Conservation (phyloP, 176 grass and related monocot genomes). For the Avena sativa region DNA sequence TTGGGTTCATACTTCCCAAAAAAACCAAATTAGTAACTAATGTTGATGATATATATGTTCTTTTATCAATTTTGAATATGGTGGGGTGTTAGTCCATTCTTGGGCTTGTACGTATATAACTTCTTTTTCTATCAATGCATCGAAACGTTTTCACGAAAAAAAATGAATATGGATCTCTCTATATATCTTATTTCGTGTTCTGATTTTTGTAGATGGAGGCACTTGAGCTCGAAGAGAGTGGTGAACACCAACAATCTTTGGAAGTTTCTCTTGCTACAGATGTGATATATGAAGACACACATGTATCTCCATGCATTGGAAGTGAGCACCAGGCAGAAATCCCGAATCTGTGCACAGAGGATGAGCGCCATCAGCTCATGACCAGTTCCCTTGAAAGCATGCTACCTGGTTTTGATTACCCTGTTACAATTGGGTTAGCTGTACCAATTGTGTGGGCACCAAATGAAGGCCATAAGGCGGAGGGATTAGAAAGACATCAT, state of each 20-base stretch:
- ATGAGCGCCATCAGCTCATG: constrained; percentile 39
- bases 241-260: constrained; percentile 45
- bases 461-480: constrained; percentile 26
- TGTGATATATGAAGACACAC: constrained; percentile 62
- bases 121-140: no score
- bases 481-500: constrained; percentile 34
- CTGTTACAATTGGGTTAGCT: constrained; percentile 58
- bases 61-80: neutral
- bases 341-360: constrained; percentile 55
- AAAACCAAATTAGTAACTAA: constrained; percentile 33
- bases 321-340: constrained; percentile 83
- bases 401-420: constrained; percentile 41
- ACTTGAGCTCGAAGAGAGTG: constrained; percentile 41
- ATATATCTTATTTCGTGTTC: constrained; percentile 7
- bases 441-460: constrained; percentile 65
- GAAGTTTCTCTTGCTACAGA: constrained; percentile 49
- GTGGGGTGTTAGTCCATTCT: no score
- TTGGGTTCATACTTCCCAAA: constrained; percentile 39
- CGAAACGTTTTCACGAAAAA: no score
- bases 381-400: constrained; percentile 1
- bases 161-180: neutral
- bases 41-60: constrained; percentile 25
- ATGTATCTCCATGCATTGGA: constrained; percentile 64
- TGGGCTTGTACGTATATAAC: no score
- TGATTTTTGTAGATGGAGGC: constrained; percentile 53